Evolutionary conservation across 2,329 filamentous ascomycete species (phyloP).

Genomic region (Dactylellina sp.): DNA sequence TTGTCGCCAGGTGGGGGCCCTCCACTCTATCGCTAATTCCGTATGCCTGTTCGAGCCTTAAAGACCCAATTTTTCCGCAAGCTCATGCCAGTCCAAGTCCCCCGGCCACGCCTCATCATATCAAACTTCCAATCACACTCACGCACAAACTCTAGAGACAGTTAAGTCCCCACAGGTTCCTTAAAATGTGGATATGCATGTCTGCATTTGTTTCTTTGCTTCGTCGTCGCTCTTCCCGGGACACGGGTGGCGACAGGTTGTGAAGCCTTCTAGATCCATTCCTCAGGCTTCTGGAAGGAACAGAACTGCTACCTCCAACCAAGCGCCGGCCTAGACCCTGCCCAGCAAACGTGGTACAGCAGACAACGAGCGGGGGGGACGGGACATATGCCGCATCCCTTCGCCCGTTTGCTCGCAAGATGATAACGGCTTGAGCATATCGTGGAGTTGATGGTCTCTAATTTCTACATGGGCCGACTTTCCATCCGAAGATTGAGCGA

Average conservation of each 20-base stretch:
- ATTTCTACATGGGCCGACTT: slow-evolving; percentile 21
- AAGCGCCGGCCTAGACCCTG: neutral
- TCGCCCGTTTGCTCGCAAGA: neutral
- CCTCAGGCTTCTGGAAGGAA: slow-evolving; percentile 42
- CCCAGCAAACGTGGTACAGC: slow-evolving; percentile 14
- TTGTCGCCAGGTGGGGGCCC: slow-evolving; percentile 10
- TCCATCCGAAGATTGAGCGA: slow-evolving; percentile 26
- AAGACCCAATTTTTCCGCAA: slow-evolving; percentile 21
- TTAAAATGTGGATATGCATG: neutral
- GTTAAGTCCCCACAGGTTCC: neutral
- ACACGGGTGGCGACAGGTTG: neutral
- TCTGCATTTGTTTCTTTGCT: no score
- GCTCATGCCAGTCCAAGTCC: neutral
- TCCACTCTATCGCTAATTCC: slow-evolving; percentile 21
- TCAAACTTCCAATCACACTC: slow-evolving; percentile 37
- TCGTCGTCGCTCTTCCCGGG: no score
- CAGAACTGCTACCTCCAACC: neutral
- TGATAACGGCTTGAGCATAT: neutral
- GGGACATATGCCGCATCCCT: neutral
- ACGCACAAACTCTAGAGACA: slow-evolving; percentile 23
- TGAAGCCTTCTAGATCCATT: slow-evolving; percentile 46
- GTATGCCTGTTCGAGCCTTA: slow-evolving; percentile 15
- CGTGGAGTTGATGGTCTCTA: no score
- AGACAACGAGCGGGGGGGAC: neutral
- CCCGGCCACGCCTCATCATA: slow-evolving; percentile 9